Conservation (phyloP, 2,329 filamentous ascomycete genomes). For the Dactylellina cionopaga region DNA sequence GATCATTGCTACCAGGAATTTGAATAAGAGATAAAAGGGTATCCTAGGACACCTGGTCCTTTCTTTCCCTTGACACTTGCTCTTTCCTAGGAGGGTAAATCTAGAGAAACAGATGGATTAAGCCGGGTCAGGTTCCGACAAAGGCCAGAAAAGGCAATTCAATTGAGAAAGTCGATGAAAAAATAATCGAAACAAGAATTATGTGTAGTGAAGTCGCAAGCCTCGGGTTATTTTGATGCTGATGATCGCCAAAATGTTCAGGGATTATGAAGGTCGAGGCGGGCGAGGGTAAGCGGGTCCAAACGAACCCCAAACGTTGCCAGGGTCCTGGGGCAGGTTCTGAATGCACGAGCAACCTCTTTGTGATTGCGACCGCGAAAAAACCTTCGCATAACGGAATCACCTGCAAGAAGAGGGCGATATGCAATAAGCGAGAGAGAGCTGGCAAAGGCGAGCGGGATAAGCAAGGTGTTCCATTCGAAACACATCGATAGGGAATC, state of each 20-base stretch:
- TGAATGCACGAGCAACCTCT: constrained; percentile 13
- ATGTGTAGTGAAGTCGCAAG: constrained; percentile 20
- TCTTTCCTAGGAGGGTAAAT: constrained; percentile 26
- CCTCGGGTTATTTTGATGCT: constrained; percentile 18
- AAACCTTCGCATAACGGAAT: constrained; percentile 46
- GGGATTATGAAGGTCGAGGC: constrained; percentile 34
- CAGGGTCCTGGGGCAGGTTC: constrained; percentile 24
- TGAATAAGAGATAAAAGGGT: constrained; percentile 12
- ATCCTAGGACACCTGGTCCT: background rate
- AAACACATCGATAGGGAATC: constrained; percentile 13
- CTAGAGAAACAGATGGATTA: constrained; percentile 17
- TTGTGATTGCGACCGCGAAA: constrained; percentile 48
- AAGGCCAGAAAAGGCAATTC: constrained; percentile 30
- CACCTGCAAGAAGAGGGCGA: constrained; percentile 8
- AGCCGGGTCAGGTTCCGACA: constrained; percentile 28
- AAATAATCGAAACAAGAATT: background rate
- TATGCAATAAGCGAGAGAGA: constrained; percentile 17
- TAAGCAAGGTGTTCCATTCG: too few relatives aligned
- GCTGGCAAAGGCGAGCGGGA: constrained; percentile 11
- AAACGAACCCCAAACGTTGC: constrained; percentile 4
- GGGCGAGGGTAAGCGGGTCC: constrained; percentile 23
- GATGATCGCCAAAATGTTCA: constrained; percentile 27
- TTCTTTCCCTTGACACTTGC: constrained; percentile 43
- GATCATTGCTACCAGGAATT: constrained; percentile 14
- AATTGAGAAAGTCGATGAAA: constrained; percentile 41